Evolutionary conservation across 805 yeast genomes (phyloP).

Genomic region (Myxozyma neotropica): DNA sequence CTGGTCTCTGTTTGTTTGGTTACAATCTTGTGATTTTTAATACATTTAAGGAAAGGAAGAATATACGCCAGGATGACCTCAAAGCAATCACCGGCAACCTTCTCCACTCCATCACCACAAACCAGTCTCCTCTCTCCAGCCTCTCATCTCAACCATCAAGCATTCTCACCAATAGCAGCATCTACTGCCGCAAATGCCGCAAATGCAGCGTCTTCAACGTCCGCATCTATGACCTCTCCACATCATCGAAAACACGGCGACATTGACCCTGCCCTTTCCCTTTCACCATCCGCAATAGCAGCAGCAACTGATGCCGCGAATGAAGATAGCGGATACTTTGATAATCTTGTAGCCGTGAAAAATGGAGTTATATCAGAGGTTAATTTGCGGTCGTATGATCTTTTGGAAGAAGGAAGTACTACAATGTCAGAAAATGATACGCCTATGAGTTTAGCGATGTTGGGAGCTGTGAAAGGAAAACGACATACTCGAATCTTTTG

Average conservation of each 20-base stretch:
- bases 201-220: not conserved
- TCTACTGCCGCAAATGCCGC: conserved; percentile 6
- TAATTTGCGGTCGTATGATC: conserved; percentile 54
- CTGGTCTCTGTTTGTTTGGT: too few relatives aligned
- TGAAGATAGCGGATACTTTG: conserved; percentile 22
- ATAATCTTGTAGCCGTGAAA: conserved; percentile 26
- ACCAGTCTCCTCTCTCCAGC: conserved; percentile 18
- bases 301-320: not conserved
- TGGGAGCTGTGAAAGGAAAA: conserved; percentile 42
- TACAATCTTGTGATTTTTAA: too few relatives aligned
- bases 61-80: too few relatives aligned
- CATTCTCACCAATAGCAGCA: conserved; percentile 2
- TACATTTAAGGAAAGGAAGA: too few relatives aligned
- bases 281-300: not conserved
- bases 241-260: not conserved
- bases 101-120: conserved; percentile 25
- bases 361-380: conserved; percentile 40
- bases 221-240: not conserved
- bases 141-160: conserved; percentile 2
- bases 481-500: conserved; percentile 25
- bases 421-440: conserved; percentile 54
- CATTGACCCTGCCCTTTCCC: not conserved
- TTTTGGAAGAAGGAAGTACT: conserved; percentile 60
- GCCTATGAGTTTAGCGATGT: conserved; percentile 55
- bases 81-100: conserved; percentile 18